Base-by-base conservation (phyloP, 306 rosid species). In the Acacia crassicarpa region DNA sequence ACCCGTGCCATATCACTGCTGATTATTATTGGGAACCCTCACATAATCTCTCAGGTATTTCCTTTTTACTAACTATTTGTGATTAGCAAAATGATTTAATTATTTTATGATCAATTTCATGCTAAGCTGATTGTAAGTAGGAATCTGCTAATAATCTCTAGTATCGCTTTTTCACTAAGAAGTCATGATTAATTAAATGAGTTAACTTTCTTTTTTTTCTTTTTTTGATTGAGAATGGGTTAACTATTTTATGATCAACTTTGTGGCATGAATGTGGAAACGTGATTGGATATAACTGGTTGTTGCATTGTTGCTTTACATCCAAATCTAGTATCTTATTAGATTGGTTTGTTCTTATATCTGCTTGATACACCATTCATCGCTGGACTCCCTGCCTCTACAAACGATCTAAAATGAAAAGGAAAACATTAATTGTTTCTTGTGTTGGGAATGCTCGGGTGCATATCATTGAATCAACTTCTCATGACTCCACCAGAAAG, bases 1-100 rank as follows among this genome's bases (percentile, higher is more conserved):
- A 95, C 99, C 54, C 97, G 99, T 33, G 99, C 99, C 9, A 93
- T 87, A 80, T 91, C 97, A 16, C 75, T 95, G 84, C 89, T 95
- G 77, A 85, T 95, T 82, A 83, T 95, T 76, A 91, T 95, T 46
- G 99, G 99, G 73, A 95, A 95, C 75, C 98, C 99, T 0, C 97
- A 93, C 80, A 95, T 93, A 69, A 92, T 95, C 85, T 85, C 88
- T 89, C 86, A 84, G 97, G 99, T 92, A 94, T 77, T 83, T 78
- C 74, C 59, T 78, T 72, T 76, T 79, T 40, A 67, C 75, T 71
- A 51, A 43, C 40, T 15, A 77, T 30, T 71, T 75, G 16, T 59
- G 53, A 79, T 75, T 77, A 27, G 30, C 63, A 43, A 32, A 38
- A 33, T 71, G 43, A 63, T 67, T 72, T 76, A 48, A 56, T 38